Base-by-base conservation (phyloP, 345 rosid genomes). In the Moringa oleifera region DNA sequence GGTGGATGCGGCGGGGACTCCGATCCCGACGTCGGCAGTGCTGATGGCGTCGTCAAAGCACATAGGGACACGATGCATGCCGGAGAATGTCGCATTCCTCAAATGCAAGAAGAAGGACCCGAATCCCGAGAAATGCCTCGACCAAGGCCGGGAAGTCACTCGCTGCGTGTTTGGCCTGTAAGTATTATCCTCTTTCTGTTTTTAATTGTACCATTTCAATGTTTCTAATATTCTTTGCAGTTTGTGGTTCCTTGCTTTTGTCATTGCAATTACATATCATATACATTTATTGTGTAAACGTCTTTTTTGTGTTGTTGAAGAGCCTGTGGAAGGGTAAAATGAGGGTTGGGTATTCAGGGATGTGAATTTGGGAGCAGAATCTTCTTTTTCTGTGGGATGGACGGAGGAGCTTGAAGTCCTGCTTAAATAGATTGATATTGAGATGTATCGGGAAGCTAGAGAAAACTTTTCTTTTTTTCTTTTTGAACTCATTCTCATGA, bases 81-180 rank as follows among this genome's bases (percentile, higher is more conserved):
- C 73, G 13, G 95, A 91, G 79, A 95, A 95, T 68, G 76, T 95
- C 63, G 96, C 73, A 31, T 95, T 91, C 71, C 85, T 95, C 71
- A 95, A 85, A 73, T 95, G 99, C 80, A 95, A 95, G 86, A 80
- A 91, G 91, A 87, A 84, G 70, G 96, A 95, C 70, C 93, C 96
- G 1, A 95, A 95, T 67, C 99, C 99, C 0, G 99, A 95, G 89
- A 91, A 89, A 58, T 95, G 99, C 66, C 95, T 95, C 25, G 97
- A 91, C 13, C 85, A 95, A 62, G 99, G 99, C 56, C 85, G 83
- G 37, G 81, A 91, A 68, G 99, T 91, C 73, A 95, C 99, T 68
- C 93, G 93, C 69, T 95, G 99, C 63, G 96, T 87, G 58, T 90
- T 95, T 59, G 85, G 89, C 69, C 53, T 91, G 97, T 95, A 77